Evolutionary conservation across 805 yeast genomes (phyloP).

Genomic region (Metschnikowia proteae): DNA sequence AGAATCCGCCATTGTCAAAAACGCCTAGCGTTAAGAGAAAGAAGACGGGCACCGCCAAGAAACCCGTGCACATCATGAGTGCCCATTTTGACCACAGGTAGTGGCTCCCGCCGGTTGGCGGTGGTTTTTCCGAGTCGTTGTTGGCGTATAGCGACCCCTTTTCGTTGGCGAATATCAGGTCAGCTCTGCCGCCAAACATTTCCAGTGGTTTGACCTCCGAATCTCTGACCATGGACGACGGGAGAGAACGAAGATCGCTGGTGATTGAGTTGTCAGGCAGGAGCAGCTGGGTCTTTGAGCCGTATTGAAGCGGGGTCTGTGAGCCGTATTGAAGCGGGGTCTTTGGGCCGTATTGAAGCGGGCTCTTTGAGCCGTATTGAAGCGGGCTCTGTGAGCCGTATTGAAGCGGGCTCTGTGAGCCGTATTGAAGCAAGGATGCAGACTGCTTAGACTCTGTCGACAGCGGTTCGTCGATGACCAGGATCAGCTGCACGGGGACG

Average conservation of each 20-base stretch:
- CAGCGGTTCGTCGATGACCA: too few relatives aligned
- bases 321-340: background rate
- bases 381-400: background rate
- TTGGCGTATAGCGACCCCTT: background rate
- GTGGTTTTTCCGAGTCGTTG: background rate
- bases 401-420: background rate
- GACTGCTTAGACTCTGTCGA: too few relatives aligned
- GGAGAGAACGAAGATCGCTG: constrained; percentile 5
- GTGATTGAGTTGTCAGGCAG: background rate
- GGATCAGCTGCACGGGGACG: background rate
- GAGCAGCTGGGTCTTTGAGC: background rate
- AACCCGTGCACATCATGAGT: constrained; percentile 29
- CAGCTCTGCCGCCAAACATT: constrained; percentile 4
- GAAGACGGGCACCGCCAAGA: constrained; percentile 37
- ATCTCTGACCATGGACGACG: constrained; percentile 14
- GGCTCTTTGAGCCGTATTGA: background rate
- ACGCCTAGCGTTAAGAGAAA: constrained; percentile 34
- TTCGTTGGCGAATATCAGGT: background rate
- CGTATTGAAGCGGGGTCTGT: background rate
- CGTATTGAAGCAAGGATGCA: too few relatives aligned
- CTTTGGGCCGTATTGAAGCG: background rate
- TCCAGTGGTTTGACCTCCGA: constrained; percentile 6
- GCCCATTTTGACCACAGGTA: constrained; percentile 20
- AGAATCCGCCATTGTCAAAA: constrained; percentile 27
- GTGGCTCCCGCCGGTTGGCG: background rate